A percentile compares a stretch with the other conserved stretches of the same genome.
Conservation (phyloP, 202 grass and related monocot species). For the Setaria viridis region DNA sequence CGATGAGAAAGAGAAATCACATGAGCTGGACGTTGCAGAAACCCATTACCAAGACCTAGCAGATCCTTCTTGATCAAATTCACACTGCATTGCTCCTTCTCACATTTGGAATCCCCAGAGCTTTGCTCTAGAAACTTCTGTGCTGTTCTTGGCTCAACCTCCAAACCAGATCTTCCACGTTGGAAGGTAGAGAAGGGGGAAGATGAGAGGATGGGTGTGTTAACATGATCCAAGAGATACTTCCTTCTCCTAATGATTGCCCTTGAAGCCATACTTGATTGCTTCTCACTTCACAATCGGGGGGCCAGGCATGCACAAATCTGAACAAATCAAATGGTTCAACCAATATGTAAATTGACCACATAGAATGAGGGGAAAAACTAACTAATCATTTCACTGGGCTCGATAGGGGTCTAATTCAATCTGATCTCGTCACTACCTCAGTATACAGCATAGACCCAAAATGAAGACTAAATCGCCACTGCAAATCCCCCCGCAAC, state of each 20-base stretch:
- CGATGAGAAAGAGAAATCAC: constrained; percentile 40
- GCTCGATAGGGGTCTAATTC: background rate
- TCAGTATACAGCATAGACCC: background rate
- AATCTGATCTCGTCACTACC: constrained; percentile 5
- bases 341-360: constrained; percentile 21
- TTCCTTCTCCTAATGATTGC: constrained; percentile 82
- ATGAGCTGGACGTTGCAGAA: constrained; percentile 39
- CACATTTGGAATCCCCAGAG: constrained; percentile 39
- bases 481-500: background rate
- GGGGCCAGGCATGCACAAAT: constrained; percentile 63
- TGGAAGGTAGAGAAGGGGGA: constrained; percentile 55
- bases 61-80: constrained; percentile 57
- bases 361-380: background rate
- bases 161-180: constrained; percentile 49
- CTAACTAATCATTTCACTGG: constrained; percentile 5
- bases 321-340: constrained; percentile 53
- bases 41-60: constrained; percentile 48
- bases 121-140: constrained; percentile 45
- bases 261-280: constrained; percentile 72
- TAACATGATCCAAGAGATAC: constrained; percentile 58
- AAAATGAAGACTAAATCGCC: background rate
- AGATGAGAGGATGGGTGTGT: constrained; percentile 50
- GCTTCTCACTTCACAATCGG: constrained; percentile 52
- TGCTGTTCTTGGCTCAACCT: constrained; percentile 52
- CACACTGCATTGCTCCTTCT: constrained; percentile 53